Percentiles rank a stretch among this genome's conserved stretches.
Conservation (phyloP, 495 filamentous ascomycete genomes). For the Penicillium manginii region DNA sequence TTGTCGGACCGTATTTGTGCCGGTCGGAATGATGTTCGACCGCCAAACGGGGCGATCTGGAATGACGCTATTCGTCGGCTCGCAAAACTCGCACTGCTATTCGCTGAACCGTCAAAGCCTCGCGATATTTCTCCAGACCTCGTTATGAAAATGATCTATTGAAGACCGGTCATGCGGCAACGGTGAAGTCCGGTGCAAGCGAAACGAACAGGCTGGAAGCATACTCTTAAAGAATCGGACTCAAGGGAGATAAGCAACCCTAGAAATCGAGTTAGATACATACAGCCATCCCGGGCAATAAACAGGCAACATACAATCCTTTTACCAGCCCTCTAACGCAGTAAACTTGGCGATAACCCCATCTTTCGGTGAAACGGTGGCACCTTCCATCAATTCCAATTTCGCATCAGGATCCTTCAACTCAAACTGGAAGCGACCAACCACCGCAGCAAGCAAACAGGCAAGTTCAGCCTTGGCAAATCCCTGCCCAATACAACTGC, state of each 20-base stretch:
- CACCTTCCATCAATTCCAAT: constrained; percentile 58
- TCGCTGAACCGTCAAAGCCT: not conserved
- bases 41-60: not conserved
- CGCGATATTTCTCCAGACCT: not conserved
- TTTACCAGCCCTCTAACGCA: constrained; percentile 68
- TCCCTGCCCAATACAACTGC: constrained; percentile 77
- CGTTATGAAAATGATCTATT: not conserved
- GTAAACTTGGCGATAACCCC: constrained; percentile 66
- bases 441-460: constrained; percentile 73
- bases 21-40: not conserved
- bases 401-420: constrained; percentile 61
- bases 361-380: constrained; percentile 66
- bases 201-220: too few species aligned
- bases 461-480: constrained; percentile 88
- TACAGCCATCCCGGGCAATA: not conserved
- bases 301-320: not conserved
- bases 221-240: too few species aligned
- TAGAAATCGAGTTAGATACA: too few species aligned
- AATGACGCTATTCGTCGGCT: not conserved
- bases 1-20: not conserved
- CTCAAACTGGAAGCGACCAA: constrained; percentile 71
- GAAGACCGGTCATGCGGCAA: too few species aligned
- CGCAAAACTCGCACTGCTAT: not conserved
- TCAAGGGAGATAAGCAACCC: too few species aligned
- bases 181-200: too few species aligned